Conservation (phyloP, 192 early-diverging fungal genomes). For the Coemansia sp. region DNA sequence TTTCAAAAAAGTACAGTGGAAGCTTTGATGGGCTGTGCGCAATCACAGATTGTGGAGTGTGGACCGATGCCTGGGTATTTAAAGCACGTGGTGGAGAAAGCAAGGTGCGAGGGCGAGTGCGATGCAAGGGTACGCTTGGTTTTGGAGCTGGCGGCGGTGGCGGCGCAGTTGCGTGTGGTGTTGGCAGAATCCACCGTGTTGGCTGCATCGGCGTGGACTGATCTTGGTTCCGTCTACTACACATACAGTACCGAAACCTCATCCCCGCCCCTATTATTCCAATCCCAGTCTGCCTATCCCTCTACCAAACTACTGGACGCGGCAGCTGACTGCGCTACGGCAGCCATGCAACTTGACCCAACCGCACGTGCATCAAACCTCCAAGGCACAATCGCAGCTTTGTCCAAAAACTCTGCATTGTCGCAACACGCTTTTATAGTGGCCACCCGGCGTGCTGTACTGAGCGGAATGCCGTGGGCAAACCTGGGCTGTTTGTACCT, state of each 20-base stretch:
- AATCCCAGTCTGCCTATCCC: background rate
- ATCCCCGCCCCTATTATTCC: background rate
- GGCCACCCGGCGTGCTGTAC: slow-evolving; percentile 66
- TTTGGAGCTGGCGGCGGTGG: slow-evolving; percentile 22
- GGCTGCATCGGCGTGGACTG: slow-evolving; percentile 40
- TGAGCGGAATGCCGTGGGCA: slow-evolving; percentile 70
- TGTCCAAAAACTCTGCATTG: slow-evolving; percentile 51
- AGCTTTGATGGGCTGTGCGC: background rate
- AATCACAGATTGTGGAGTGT: background rate
- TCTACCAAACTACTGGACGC: slow-evolving; percentile 20
- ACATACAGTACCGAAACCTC: slow-evolving; percentile 4
- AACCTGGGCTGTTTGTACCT: slow-evolving; percentile 84
- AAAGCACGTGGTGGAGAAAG: slow-evolving; percentile 9
- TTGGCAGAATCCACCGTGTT: slow-evolving; percentile 13
- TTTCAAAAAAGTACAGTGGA: background rate
- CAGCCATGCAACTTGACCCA: slow-evolving; percentile 61
- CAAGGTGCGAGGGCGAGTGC: slow-evolving; percentile 1
- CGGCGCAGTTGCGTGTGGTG: slow-evolving; percentile 25
- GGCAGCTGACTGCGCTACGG: slow-evolving; percentile 34
- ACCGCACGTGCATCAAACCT: slow-evolving; percentile 67
- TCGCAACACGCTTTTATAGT: slow-evolving; percentile 86
- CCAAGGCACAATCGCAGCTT: slow-evolving; percentile 63
- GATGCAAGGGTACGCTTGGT: slow-evolving; percentile 6
- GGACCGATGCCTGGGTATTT: slow-evolving; percentile 16
- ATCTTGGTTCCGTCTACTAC: slow-evolving; percentile 32